Base-by-base conservation (phyloP, 2,329 filamentous ascomycete genomes). In the Nothophoma quercina region DNA sequence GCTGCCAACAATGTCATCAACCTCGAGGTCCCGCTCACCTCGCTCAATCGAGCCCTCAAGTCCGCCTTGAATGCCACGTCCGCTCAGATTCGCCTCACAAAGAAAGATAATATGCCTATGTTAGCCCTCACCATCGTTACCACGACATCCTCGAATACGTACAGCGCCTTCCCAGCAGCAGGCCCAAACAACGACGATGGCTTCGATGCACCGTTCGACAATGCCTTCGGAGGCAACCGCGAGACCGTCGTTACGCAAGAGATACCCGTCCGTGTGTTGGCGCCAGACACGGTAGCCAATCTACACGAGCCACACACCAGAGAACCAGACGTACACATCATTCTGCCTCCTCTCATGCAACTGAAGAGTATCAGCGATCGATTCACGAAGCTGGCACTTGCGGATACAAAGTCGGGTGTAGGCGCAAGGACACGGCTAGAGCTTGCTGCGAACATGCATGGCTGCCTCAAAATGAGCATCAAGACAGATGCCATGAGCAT, bases 201-300 rank as follows among this genome's bases (percentile, higher is more conserved):
- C n/a, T 65, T 62, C 35, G 65, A 69, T 32, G 52, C 64, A 7
- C 44, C 62, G 5, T 62, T 69, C 49, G 59, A 69, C 52, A 56
- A 64, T 33, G 43, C 63, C 1, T 60, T 67, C 19, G 60, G 84
- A 70, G 62, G 81, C 34, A 90, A 93, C 67, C 88, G 91, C 63
- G 93, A 97, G 73, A 96, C 95, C 58, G 83, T 96, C 64, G 89
- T 99, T 67, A 96, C 92, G 0, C 95, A 99, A 70, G 92, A 98
- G 75, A 89, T 99, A 30, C 95, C 95, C n/a, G 89, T 98, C 34
- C 88, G 93, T 15, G 92, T 99, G 1, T 83, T 99, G 8, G 87
- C 90, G 51, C 87, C 90, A 2, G 85, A 89, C 44, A 88, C 86
- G 0, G 91, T 98, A n/a, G 90, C 95, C 67, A 89, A 87, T n/a